phyloP scores from a whole-genome alignment of 2,329 filamentous ascomycete species.

The Epichloe baconii region DNA sequence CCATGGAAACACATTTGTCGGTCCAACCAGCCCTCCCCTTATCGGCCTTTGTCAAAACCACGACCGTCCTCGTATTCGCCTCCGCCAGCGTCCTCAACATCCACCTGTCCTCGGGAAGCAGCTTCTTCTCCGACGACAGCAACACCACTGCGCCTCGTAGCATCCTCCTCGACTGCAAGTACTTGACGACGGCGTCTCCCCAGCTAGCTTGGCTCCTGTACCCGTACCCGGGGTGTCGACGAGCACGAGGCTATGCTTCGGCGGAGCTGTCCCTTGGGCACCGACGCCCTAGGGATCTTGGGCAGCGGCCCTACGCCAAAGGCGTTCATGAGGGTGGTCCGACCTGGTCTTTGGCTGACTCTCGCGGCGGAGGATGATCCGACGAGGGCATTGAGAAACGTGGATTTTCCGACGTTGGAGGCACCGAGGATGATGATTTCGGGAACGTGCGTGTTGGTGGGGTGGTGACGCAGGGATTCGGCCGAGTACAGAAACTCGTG shows the following conservation, averaged over 20 bases:
- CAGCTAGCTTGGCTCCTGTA: constrained; percentile 32
- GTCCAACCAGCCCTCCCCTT: constrained; percentile 25
- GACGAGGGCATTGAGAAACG: constrained; percentile 71
- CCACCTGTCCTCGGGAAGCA: constrained; percentile 34
- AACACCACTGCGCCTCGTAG: constrained; percentile 40
- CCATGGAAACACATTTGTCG: constrained; percentile 14
- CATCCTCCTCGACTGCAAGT: constrained; percentile 31
- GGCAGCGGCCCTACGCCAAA: constrained; percentile 38
- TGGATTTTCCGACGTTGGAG: constrained; percentile 82
- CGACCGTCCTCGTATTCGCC: constrained; percentile 30
- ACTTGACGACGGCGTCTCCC: constrained; percentile 39
- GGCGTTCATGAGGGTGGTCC: constrained; percentile 41
- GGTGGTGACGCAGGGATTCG: constrained; percentile 33
- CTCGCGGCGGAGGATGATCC: constrained; percentile 33
- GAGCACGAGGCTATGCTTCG: constrained; percentile 33
- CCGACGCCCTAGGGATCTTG: constrained; percentile 14
- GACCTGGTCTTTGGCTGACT: constrained; percentile 37
- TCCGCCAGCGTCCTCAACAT: constrained; percentile 34
- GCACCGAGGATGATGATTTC: constrained; percentile 71
- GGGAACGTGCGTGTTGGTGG: constrained; percentile 37
- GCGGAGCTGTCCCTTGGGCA: constrained; percentile 25
- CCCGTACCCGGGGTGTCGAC: constrained; percentile 39
- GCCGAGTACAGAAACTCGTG: constrained; percentile 37
- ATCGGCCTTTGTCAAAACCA: constrained; percentile 46
- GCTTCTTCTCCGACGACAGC: constrained; percentile 38